These are phyloP conservation scores for Actinomortierella ambigua DNA, from an alignment of 371 early-diverging fungal genomes.

Conservation along the genomic window DNA sequence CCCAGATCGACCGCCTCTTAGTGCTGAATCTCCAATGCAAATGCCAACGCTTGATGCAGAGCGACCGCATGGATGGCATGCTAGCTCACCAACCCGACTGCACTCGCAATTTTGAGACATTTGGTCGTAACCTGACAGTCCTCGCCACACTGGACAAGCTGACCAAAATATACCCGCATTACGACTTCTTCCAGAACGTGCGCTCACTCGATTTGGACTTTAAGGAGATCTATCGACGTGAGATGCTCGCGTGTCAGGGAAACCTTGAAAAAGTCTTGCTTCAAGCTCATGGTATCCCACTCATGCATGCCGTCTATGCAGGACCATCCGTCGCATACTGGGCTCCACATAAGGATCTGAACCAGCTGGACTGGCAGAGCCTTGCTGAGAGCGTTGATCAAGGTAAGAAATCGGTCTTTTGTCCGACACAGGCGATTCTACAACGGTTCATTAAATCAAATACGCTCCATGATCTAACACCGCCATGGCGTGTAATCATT, in stretches of 20 bases:
- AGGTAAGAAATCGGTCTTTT: slow-evolving; percentile 22
- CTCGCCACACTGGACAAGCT: slow-evolving; percentile 60
- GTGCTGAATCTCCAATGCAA: slow-evolving; percentile 53
- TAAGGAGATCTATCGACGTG: slow-evolving; percentile 44
- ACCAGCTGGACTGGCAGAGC: slow-evolving; percentile 50
- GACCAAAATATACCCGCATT: slow-evolving; percentile 53
- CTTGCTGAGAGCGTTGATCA: slow-evolving; percentile 45
- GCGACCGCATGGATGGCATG: slow-evolving; percentile 11
- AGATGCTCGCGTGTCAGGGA: slow-evolving; percentile 48
- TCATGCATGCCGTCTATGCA: slow-evolving; percentile 54
- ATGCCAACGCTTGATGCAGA: slow-evolving; percentile 30
- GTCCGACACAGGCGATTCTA: no score
- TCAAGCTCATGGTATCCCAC: slow-evolving; percentile 63
- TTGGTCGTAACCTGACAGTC: slow-evolving; percentile 55
- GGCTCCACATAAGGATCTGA: slow-evolving; percentile 48
- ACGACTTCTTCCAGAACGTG: slow-evolving; percentile 58
- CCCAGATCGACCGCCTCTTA: slow-evolving; percentile 55
- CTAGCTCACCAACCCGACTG: slow-evolving; percentile 34
- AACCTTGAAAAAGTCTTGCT: slow-evolving; percentile 50
- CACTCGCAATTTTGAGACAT: slow-evolving; percentile 49
- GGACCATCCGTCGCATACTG: slow-evolving; percentile 62
- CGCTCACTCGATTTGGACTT: slow-evolving; percentile 51
- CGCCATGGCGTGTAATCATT: no score
- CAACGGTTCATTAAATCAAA: not conserved
- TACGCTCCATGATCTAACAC: not conserved